Base-by-base conservation (phyloP, 2,329 filamentous ascomycete species). In the Bipolaris cookei region DNA sequence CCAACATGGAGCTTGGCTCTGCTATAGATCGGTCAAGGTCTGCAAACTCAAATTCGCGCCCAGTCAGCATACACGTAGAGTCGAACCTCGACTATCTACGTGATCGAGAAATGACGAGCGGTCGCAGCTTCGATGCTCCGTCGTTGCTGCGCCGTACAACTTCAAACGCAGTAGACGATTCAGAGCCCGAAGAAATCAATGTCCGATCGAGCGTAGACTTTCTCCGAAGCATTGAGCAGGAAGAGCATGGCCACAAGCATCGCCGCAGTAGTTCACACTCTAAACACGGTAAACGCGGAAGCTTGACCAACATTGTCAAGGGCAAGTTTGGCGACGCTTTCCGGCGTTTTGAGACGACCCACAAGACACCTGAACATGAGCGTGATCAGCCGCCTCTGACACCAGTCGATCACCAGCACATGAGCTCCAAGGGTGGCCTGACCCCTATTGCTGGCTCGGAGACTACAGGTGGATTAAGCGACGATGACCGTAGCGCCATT, bases 291-390 rank as follows among this genome's bases (percentile, higher is more conserved):
- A 96, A 96, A 74, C 85, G 90, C 10, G 83, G 88, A 1, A 95
- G 91, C 74, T 77, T 96, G 61, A 84, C 85, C 11, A 85, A 83
- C 55, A 86, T 96, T 35, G 81, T 97, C n/a, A 89, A 88, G 4
- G 91, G 92, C 21, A 92, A 90, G 66, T 97, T 98, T 74, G 92
- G 93, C 0, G 93, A 97, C 68, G 93, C 94, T 3, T 97, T 98
- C 79, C 92, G 94, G 70, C 86, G 90, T 5, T 98, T 98, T 66
- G 95, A 99, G 75, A 83, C 81, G 10, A 57, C 54, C 21, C 84
- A 54, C 13, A 67, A 63, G 52, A 67, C 58, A 16, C 56, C 59
- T 30, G 70, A 74, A 20, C 63, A 68, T 25, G 70, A 69, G 30
- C 71, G 65, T 21, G 59, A 66, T 14, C 64, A 73, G 38, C 64